Conservation (phyloP, 2,329 filamentous ascomycete genomes). For the Diplodia mutila region DNA sequence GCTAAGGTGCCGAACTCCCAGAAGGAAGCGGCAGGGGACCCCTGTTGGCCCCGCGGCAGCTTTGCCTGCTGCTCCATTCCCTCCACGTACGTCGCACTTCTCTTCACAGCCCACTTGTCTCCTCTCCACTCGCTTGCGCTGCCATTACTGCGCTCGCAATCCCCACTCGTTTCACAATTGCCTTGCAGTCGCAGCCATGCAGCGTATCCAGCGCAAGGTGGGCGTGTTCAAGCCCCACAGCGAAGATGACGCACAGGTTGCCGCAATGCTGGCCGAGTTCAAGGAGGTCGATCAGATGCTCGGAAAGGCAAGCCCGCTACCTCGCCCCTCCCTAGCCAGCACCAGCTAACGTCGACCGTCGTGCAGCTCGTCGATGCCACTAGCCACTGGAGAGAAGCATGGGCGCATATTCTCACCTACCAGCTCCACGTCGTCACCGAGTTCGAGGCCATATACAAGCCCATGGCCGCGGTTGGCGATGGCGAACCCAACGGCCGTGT, state of each 20-base stretch:
- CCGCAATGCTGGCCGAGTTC: slow-evolving; percentile 75
- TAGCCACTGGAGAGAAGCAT: slow-evolving; percentile 77
- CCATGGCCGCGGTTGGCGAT: slow-evolving; percentile 69
- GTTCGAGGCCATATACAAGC: slow-evolving; percentile 75
- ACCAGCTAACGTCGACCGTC: slow-evolving; percentile 5
- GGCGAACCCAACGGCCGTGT: slow-evolving; percentile 53
- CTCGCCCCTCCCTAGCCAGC: slow-evolving; percentile 11
- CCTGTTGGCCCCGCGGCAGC: slow-evolving; percentile 17
- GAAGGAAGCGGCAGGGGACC: slow-evolving; percentile 9
- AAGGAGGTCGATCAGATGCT: slow-evolving; percentile 78
- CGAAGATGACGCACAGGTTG: slow-evolving; percentile 76
- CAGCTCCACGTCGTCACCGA: slow-evolving; percentile 70
- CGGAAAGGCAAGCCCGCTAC: slow-evolving; percentile 59
- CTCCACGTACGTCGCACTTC: slow-evolving; percentile 18
- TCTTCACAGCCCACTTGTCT: background rate
- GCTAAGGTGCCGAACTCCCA: slow-evolving; percentile 18
- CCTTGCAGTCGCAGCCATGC: slow-evolving; percentile 54
- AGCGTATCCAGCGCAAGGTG: slow-evolving; percentile 74
- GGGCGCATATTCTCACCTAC: slow-evolving; percentile 71
- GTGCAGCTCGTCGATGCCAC: slow-evolving; percentile 73
- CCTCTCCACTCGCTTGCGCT: background rate
- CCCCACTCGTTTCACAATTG: slow-evolving; percentile 12
- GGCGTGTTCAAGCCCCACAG: slow-evolving; percentile 72
- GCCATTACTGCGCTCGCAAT: background rate
- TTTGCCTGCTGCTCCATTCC: slow-evolving; percentile 12